Conservation (phyloP, 805 yeast genomes). For the Suhomyces xylopsoci region DNA sequence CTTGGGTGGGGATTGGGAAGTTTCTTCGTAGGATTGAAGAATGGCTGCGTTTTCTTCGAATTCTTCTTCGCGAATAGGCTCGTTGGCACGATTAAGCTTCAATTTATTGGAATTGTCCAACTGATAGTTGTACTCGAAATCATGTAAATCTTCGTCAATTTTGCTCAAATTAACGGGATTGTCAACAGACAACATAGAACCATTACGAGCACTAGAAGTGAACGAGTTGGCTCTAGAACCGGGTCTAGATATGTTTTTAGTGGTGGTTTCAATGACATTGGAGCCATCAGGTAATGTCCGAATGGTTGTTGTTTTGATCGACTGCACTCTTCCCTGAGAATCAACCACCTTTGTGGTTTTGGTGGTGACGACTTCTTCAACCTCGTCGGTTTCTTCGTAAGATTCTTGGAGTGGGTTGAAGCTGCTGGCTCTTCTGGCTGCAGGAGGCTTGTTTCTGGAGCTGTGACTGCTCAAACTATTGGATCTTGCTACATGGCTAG, state of each 20-base stretch:
- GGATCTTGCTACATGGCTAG: neutral
- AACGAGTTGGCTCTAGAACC: slow-evolving; percentile 33
- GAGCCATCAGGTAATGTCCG: slow-evolving; percentile 41
- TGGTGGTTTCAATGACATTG: slow-evolving; percentile 40
- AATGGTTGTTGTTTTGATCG: slow-evolving; percentile 39
- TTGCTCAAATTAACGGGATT: slow-evolving; percentile 27
- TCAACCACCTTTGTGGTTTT: slow-evolving; percentile 43
- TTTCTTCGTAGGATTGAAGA: neutral
- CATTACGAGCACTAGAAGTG: slow-evolving; percentile 14
- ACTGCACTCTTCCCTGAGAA: slow-evolving; percentile 35
- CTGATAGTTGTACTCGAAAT: slow-evolving; percentile 41
- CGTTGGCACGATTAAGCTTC: neutral
- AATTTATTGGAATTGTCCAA: slow-evolving; percentile 20
- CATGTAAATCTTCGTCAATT: slow-evolving; percentile 43
- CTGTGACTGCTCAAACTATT: neutral
- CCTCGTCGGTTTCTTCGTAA: slow-evolving; percentile 10
- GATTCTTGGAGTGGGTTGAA: slow-evolving; percentile 8
- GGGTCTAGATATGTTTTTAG: slow-evolving; percentile 36
- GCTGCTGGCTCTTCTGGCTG: neutral
- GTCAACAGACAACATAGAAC: slow-evolving; percentile 18
- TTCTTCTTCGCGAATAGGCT: neutral
- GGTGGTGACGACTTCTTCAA: slow-evolving; percentile 32
- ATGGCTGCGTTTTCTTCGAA: slow-evolving; percentile 3
- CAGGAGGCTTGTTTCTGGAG: neutral
- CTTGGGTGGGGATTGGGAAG: slow-evolving; percentile 15